These are phyloP conservation scores for Zygoascus ofunaensis DNA, from an alignment of 805 yeast genomes.

Conservation along the genomic window DNA sequence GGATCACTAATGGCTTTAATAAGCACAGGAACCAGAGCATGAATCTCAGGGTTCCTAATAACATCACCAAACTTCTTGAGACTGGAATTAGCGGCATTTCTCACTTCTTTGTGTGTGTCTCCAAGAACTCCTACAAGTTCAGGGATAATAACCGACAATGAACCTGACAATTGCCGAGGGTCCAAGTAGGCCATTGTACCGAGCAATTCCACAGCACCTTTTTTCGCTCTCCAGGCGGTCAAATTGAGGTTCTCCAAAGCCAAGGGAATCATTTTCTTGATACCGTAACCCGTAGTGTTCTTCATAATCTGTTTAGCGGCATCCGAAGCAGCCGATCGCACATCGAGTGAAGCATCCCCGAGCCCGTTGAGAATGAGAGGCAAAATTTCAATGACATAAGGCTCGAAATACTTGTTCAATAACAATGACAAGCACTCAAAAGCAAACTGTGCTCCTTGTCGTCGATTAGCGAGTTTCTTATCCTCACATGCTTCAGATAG, in stretches of 20 bases:
- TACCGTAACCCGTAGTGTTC: slow-evolving; percentile 85
- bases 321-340: slow-evolving; percentile 77
- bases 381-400: slow-evolving; percentile 81
- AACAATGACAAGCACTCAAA: slow-evolving; percentile 76
- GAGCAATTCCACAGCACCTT: slow-evolving; percentile 89
- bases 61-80: slow-evolving; percentile 92
- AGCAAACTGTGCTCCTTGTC: slow-evolving; percentile 84
- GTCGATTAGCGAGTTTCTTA: slow-evolving; percentile 56
- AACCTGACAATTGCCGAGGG: slow-evolving; percentile 85
- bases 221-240: slow-evolving; percentile 90
- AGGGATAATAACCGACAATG: slow-evolving; percentile 85
- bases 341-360: slow-evolving; percentile 81
- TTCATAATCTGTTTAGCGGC: slow-evolving; percentile 88
- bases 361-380: slow-evolving; percentile 72
- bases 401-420: slow-evolving; percentile 76
- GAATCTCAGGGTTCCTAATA: slow-evolving; percentile 94
- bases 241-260: slow-evolving; percentile 71
- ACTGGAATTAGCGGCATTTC: slow-evolving; percentile 88
- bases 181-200: slow-evolving; percentile 98
- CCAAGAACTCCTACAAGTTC: slow-evolving; percentile 91
- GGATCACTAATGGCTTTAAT: slow-evolving; percentile 95
- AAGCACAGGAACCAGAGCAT: slow-evolving; percentile 75
- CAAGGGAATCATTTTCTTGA: slow-evolving; percentile 80
- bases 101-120: slow-evolving; percentile 93
- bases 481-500: slow-evolving; percentile 82